Conservation (phyloP, 768 basidiomycete species). For the Holtermanniella nyarrowii region DNA sequence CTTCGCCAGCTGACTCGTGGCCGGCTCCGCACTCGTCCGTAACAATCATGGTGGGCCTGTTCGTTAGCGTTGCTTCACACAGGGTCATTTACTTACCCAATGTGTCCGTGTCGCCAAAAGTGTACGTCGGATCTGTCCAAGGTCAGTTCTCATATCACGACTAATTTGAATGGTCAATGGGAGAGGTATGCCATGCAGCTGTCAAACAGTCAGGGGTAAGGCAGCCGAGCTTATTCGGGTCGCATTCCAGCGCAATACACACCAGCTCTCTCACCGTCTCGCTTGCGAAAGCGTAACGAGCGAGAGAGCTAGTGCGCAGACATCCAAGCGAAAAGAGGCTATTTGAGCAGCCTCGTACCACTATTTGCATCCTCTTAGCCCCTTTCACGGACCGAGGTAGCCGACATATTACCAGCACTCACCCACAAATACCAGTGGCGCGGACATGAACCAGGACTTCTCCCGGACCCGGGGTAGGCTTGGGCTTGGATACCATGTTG, state of each 20-base stretch:
- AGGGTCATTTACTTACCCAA: slow-evolving; percentile 19
- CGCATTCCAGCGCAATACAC: too few species aligned
- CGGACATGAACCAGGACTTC: slow-evolving; percentile 40
- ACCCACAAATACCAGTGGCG: slow-evolving; percentile 44
- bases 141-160: not conserved
- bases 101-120: slow-evolving; percentile 42
- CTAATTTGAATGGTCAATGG: not conserved
- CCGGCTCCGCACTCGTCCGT: slow-evolving; percentile 37
- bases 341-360: not conserved
- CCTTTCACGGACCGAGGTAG: not conserved
- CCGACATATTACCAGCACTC: slow-evolving; percentile 8
- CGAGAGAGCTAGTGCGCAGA: not conserved
- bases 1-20: slow-evolving; percentile 42
- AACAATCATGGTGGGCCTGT: slow-evolving; percentile 40
- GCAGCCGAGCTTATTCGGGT: too few species aligned
- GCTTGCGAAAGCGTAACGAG: not conserved
- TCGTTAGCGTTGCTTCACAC: not conserved
- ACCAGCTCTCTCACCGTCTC: too few species aligned
- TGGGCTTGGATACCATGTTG: slow-evolving; percentile 40
- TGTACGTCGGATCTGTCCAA: slow-evolving; percentile 36
- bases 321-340: not conserved
- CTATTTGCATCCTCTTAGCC: not conserved
- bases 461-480: slow-evolving; percentile 25
- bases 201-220: too few species aligned
- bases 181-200: too few species aligned